phyloP scores from a whole-genome alignment of 2,329 filamentous ascomycete genomes.

The Fusarium sp. region DNA sequence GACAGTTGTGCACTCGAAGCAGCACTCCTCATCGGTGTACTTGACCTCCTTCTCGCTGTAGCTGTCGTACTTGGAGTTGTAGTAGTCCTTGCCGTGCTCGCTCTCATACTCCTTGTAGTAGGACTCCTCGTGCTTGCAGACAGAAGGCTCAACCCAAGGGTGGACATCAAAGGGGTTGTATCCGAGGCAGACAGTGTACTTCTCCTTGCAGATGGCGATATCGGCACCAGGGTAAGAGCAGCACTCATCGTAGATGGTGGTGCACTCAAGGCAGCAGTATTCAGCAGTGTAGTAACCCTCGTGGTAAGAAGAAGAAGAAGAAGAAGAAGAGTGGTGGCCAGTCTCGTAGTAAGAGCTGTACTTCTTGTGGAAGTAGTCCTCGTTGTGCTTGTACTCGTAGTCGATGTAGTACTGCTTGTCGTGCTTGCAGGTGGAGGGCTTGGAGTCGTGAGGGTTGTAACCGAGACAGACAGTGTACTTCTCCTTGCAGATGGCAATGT shows the following conservation, averaged over 20 bases:
- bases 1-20: constrained; percentile 21
- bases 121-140: constrained; percentile 32
- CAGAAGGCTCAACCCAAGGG: constrained; percentile 14
- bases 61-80: constrained; percentile 20
- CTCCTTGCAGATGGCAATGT: constrained; percentile 16
- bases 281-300: constrained; percentile 30
- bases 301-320: constrained; percentile 5
- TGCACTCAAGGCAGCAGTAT: constrained; percentile 32
- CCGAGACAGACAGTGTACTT: constrained; percentile 28
- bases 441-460: constrained; percentile 24
- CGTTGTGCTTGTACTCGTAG: constrained; percentile 22
- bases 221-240: constrained; percentile 12
- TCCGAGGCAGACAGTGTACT: constrained; percentile 29
- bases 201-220: constrained; percentile 17
- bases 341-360: constrained; percentile 13
- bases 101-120: constrained; percentile 25
- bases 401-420: constrained; percentile 26
- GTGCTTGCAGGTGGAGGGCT: constrained; percentile 29
- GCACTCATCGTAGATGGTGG: constrained; percentile 31
- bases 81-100: constrained; percentile 10
- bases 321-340: neutral
- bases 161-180: constrained; percentile 19
- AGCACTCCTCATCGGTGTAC: constrained; percentile 25
- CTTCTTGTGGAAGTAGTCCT: constrained; percentile 15
- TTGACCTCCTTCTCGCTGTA: neutral